A percentile compares a stretch with the other conserved stretches of the same genome.
These are phyloP conservation scores for Capsella bursapastoris DNA, from an alignment of 345 rosid species.

Conservation along the genomic window DNA sequence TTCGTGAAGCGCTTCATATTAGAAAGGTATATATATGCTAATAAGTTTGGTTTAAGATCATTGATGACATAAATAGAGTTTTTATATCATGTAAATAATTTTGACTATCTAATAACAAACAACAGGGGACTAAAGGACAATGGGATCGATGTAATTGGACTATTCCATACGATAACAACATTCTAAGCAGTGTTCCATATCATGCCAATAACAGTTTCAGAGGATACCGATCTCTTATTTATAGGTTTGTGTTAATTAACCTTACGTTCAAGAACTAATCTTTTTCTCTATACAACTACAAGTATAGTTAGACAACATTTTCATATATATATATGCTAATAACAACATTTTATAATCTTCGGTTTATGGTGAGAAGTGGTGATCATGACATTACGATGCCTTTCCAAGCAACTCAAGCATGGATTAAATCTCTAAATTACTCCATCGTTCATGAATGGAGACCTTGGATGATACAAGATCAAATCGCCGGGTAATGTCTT, in stretches of 20 bases:
- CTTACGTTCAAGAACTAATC: background rate
- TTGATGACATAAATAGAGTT: background rate
- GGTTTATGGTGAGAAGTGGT: constrained; percentile 43
- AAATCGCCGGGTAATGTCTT: constrained; percentile 46
- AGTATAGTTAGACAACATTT: background rate
- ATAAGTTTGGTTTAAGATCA: constrained; percentile 1
- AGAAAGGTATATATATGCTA: constrained; percentile 1
- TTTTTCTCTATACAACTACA: background rate
- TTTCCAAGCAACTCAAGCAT: constrained; percentile 56
- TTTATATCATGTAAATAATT: background rate
- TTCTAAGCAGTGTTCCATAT: constrained; percentile 20
- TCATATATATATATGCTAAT: no score
- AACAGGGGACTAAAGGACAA: constrained; percentile 30
- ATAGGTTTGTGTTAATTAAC: constrained; percentile 15
- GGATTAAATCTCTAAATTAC: constrained; percentile 58
- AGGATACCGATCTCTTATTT: constrained; percentile 34
- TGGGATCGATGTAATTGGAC: constrained; percentile 32
- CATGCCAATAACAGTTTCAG: constrained; percentile 21
- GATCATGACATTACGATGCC: constrained; percentile 59
- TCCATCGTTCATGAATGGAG: constrained; percentile 61
- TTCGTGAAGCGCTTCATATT: constrained; percentile 41
- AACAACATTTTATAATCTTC: no score
- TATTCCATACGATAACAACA: constrained; percentile 14
- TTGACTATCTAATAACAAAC: no score
- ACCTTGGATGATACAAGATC: constrained; percentile 52